Base-by-base conservation (phyloP, 495 filamentous ascomycete genomes). In the Evernia prunastri region DNA sequence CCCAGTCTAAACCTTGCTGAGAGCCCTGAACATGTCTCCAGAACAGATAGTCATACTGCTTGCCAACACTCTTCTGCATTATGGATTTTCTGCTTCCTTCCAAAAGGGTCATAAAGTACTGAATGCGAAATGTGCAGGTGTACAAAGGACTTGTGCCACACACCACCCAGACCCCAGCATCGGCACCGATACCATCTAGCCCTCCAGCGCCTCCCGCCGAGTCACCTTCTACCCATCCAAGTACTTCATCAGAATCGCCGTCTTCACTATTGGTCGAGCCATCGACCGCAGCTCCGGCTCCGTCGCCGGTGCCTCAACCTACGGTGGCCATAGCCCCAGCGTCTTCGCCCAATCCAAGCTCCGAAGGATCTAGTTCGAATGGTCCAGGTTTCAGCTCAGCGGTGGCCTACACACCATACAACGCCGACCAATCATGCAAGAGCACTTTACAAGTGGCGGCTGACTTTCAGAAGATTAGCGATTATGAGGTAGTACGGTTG, bases 371-470 rank as follows among this genome's bases (percentile, higher is more conserved):
- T 18, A 56, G n/a, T 13, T 27, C 57, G 7, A 18, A 12, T 40
- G 64, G 56, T 47, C 71, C 63, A 63, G 68, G 68, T 70, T 75
- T 68, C 72, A 76, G 69, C 31, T 77, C 77, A 57, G 89, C 87
- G 18, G 80, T 94, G 25, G 82, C 86, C 2, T 95, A 92, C 72
- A 84, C 86, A 10, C 88, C 89, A 0, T 94, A 92, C 78, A 86
- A 84, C 56, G 76, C 77, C 33, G 80, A 84, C 66, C 76, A 80
- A 29, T 77, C 76, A 45, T 95, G 90, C 82, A 92, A 90, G 66
- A 75, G 77, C n/a, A 74, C 79, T 59, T 72, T 74, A 15, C 77
- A 88, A 66, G 80, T 96, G 25, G 77, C 81, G 63, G 66, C 72
- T 2, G 91, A 96, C 70, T 80, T 94, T 61, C 69, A 69, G 54